Base-by-base conservation (phyloP, 1,284 basidiomycete species). In the Apiotrichum gracile region DNA sequence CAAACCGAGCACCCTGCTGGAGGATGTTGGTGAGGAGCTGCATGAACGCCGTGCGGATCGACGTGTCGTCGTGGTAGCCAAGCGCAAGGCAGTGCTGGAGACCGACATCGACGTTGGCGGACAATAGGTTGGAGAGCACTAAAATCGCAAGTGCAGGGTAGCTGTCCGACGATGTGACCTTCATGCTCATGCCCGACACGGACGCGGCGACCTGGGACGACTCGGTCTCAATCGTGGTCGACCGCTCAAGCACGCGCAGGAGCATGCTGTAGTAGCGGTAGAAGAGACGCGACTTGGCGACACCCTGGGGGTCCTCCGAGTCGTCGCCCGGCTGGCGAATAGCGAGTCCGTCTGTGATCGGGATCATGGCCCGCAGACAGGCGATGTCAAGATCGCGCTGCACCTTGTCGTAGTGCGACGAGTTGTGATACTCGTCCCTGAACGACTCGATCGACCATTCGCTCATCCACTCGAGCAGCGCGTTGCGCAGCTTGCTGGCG, bases 1-100 rank as follows among this genome's bases (percentile, higher is more conserved):
- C 66, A 43, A 71, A 73, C 10, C 64, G 57, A 1, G 87, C 84
- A 19, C 88, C 89, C 64, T 88, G 85, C 16, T 85, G 82, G 47
- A 96, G 80, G 5, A 92, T 88, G 45, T 87, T 83, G 44, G 88
- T 84, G 72, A 93, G 89, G n/a, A 92, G 85, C 66, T 87, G 85
- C 49, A 90, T 85, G 67, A 93, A 94, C 24, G 91, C 88, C 4
- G 83, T 80, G 34, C 90, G 83, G 65, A 87, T 85, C 26, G 82
- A 76, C 17, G 80, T 78, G 65, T 93, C 87, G 26, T 80, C 76
- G 64, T 90, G 85, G 64, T 91, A 92, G 4, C 87, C 88, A 51
- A 89, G 76, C 2, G 83, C 77, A 26, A 94, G 81, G 65, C 87
- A 91, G 69, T 91, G 88, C 71, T 92, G 91, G 63, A 94, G 83